Base-by-base conservation (phyloP, 2,329 filamentous ascomycete genomes). In the Monilinia polystroma region DNA sequence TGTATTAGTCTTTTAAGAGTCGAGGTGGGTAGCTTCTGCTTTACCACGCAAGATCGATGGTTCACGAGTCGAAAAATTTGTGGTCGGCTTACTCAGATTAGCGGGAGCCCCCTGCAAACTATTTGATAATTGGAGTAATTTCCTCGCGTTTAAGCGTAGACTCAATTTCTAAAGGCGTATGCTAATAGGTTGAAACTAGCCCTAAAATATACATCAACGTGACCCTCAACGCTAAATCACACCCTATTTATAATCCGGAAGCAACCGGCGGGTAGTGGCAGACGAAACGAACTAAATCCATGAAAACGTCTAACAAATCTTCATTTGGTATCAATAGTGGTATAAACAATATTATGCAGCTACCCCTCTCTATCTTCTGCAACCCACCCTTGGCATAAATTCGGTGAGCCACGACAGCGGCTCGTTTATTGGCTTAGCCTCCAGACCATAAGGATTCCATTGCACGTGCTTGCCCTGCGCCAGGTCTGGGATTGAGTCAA, bases 401-500 rank as follows among this genome's bases (percentile, higher is more conserved):
- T 16, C 3, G 20, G 62, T 38, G 32, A 51, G 43, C 63, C 53
- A 58, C 43, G n/a, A 35, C 32, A 66, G 64, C 64, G 56, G 56
- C 52, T 66, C 56, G 64, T 54, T 47, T 62, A 62, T 66, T 47
- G 47, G 64, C 64, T 62, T 54, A 54, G 35, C 18, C 47, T 62
- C 45, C 29, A 41, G 38, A 14, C 32, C 32, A 35, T 5, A 6
- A 35, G 32, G 32, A 35, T 64, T 47, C 14, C 29, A 18, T 4
- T n/a, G 26, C 49, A 64, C 53, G 62, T 64, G 51, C 47, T 14
- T 60, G 35, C 57, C 57, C 12, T 35, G 35, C 26, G 23, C 6
- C 47, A 47, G 26, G 16, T 18, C 18, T 51, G 11, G 56, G 41
- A 2, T 35, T 8, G 16, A 20, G n/a, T 26, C 6, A 38, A 60